A percentile compares a stretch with the other conserved stretches of the same genome.
These are phyloP conservation scores for Mastigamoeba balamuthi DNA, from an alignment of 78 protist species.

Conservation along the genomic window DNA sequence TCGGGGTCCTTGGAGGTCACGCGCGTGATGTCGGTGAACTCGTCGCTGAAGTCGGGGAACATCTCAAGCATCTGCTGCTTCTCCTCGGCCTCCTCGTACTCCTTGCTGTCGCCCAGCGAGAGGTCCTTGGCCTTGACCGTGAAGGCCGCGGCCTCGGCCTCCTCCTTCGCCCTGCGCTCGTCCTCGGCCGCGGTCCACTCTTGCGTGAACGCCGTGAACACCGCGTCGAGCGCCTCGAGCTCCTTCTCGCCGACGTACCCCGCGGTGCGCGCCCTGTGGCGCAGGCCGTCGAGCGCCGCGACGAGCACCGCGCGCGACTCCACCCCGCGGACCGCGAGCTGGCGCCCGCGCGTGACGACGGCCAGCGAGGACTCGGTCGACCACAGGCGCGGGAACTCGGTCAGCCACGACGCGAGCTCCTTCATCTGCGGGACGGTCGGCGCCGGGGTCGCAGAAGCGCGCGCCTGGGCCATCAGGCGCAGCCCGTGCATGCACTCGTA, in stretches of 20 bases:
- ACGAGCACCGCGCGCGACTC: neutral
- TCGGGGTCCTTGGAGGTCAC: too few species aligned
- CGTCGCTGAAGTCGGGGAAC: slow-evolving; percentile 52
- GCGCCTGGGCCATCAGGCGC: slow-evolving; percentile 18
- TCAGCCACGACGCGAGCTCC: slow-evolving; percentile 2
- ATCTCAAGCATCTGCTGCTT: slow-evolving; percentile 19
- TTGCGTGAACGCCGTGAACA: slow-evolving; percentile 27
- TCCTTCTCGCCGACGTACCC: neutral
- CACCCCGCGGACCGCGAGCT: too few species aligned
- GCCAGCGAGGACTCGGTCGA: neutral
- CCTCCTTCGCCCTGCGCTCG: slow-evolving; percentile 8
- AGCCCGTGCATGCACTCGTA: slow-evolving; percentile 36
- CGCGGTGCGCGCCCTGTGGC: neutral
- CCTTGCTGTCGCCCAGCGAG: too few species aligned
- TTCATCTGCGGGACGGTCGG: slow-evolving; percentile 4
- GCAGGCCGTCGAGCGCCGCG: slow-evolving; percentile 11
- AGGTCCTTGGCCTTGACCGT: slow-evolving; percentile 21
- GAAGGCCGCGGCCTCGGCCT: slow-evolving; percentile 13
- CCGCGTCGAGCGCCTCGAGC: slow-evolving; percentile 1
- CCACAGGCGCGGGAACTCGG: too few species aligned
- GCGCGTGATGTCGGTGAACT: slow-evolving; percentile 36
- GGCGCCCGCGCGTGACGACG: neutral
- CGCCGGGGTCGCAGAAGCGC: neutral
- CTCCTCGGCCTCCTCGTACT: slow-evolving; percentile 35
- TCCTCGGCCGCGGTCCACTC: slow-evolving; percentile 38